Percentiles rank a stretch among this genome's conserved stretches.
phyloP scores from a whole-genome alignment of 345 rosid species.

The Noccaea bulbosa region DNA sequence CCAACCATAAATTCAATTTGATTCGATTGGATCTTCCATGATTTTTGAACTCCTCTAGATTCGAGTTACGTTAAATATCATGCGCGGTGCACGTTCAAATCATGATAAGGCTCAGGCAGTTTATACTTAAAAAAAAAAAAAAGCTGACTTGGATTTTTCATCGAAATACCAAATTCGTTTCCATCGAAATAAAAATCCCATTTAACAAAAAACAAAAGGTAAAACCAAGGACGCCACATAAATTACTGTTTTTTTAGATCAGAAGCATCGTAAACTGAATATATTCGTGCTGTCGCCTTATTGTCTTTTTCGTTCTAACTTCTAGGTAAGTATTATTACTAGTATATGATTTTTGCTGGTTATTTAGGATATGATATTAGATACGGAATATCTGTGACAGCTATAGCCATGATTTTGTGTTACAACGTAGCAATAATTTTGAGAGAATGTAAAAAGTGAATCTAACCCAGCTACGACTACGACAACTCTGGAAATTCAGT shows the following conservation, averaged over 20 bases:
- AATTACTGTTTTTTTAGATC: neutral
- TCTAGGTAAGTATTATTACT: neutral
- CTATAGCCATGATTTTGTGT: no score
- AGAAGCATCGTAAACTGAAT: conserved; percentile 16
- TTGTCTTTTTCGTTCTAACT: neutral
- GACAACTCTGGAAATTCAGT: no score
- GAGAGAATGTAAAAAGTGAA: no score
- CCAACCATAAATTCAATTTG: no score
- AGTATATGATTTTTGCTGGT: neutral
- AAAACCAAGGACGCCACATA: neutral
- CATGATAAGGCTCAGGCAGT: neutral
- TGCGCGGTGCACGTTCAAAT: conserved; percentile 3
- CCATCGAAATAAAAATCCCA: conserved; percentile 9
- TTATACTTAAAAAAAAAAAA: neutral
- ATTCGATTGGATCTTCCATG: no score
- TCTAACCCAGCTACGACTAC: no score
- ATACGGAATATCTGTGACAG: no score
- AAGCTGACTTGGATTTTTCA: neutral
- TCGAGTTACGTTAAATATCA: neutral
- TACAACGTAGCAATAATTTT: no score
- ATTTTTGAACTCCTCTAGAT: no score
- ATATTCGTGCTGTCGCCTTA: conserved; percentile 29
- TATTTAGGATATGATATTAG: neutral
- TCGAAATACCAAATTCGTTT: conserved; percentile 7
- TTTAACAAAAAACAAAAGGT: neutral